Percentiles rank a stretch among this genome's conserved stretches.
Conservation (phyloP, 768 basidiomycete species). For the Suillus spraguei region DNA sequence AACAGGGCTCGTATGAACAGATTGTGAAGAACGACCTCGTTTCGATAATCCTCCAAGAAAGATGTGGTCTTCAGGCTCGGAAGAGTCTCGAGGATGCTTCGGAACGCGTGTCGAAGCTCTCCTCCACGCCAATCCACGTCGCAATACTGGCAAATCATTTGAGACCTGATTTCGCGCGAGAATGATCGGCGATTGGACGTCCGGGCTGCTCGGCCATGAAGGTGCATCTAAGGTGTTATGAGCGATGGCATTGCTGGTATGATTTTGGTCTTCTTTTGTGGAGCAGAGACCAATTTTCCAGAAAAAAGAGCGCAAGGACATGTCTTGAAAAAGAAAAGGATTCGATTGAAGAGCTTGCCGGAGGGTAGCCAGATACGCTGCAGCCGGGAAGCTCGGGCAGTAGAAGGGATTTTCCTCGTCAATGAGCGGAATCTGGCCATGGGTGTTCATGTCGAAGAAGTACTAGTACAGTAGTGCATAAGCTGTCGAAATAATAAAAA, state of each 20-base stretch:
- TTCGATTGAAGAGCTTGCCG: conserved; percentile 33
- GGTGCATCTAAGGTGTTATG: neutral
- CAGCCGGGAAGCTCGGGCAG: conserved; percentile 52
- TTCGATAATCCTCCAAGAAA: neutral
- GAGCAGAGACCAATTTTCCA: conserved; percentile 7
- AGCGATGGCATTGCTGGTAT: neutral
- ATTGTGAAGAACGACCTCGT: conserved; percentile 8
- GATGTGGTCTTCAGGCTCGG: neutral
- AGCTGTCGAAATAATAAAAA: too few relatives aligned
- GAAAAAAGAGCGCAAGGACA: conserved; percentile 11
- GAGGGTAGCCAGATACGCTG: conserved; percentile 47
- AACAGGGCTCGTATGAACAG: conserved; percentile 1
- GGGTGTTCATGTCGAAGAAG: conserved; percentile 11
- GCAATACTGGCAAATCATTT: conserved; percentile 15
- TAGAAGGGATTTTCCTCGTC: conserved; percentile 62
- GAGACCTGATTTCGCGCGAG: conserved; percentile 9
- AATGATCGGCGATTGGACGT: neutral
- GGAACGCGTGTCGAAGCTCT: neutral
- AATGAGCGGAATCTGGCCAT: conserved; percentile 34
- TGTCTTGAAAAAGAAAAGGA: conserved; percentile 14
- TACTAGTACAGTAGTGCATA: too few relatives aligned
- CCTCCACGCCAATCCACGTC: conserved; percentile 8
- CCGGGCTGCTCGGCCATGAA: conserved; percentile 10
- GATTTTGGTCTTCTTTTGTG: conserved; percentile 1
- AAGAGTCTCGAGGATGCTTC: neutral